Conservation (phyloP, 1,284 basidiomycete species). For the Malassezia pachydermatis region DNA sequence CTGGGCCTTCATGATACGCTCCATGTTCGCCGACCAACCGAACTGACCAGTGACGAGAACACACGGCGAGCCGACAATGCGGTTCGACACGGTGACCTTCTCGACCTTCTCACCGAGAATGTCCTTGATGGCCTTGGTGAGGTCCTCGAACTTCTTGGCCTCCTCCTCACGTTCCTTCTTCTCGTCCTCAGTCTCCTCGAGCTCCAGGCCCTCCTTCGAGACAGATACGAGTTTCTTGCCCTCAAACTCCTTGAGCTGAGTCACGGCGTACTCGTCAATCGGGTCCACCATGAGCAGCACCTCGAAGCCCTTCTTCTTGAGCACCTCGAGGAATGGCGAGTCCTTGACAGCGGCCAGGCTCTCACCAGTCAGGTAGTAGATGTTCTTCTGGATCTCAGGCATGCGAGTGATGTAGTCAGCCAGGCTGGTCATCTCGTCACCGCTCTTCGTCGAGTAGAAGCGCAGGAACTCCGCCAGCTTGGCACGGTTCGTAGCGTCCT, state of each 20-base stretch:
- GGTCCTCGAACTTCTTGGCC: constrained; percentile 69
- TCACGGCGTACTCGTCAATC: constrained; percentile 54
- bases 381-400: constrained; percentile 98
- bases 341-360: constrained; percentile 80
- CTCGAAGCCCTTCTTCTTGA: constrained; percentile 99
- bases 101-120: constrained; percentile 98
- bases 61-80: constrained; percentile 51
- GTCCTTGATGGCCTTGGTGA: constrained; percentile 93
- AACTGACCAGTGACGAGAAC: constrained; percentile 82
- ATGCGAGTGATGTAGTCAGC: constrained; percentile 99
- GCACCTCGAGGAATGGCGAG: constrained; percentile 96
- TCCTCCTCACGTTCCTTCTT: constrained; percentile 84
- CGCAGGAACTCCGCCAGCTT: constrained; percentile 99
- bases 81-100: constrained; percentile 97
- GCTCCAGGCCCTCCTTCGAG: constrained; percentile 97
- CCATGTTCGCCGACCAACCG: constrained; percentile 99
- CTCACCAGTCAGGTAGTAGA: constrained; percentile 93
- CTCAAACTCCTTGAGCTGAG: constrained; percentile 98
- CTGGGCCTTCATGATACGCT: constrained; percentile 99
- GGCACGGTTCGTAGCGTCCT: constrained; percentile 95
- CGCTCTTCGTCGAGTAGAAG: constrained; percentile 92
- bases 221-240: constrained; percentile 96
- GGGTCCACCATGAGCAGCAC: constrained; percentile 91
- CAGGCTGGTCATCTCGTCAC: constrained; percentile 83
- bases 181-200: constrained; percentile 97